These are phyloP conservation scores for Thelephora ganbajun DNA, from an alignment of 768 basidiomycete species.

Conservation along the genomic window DNA sequence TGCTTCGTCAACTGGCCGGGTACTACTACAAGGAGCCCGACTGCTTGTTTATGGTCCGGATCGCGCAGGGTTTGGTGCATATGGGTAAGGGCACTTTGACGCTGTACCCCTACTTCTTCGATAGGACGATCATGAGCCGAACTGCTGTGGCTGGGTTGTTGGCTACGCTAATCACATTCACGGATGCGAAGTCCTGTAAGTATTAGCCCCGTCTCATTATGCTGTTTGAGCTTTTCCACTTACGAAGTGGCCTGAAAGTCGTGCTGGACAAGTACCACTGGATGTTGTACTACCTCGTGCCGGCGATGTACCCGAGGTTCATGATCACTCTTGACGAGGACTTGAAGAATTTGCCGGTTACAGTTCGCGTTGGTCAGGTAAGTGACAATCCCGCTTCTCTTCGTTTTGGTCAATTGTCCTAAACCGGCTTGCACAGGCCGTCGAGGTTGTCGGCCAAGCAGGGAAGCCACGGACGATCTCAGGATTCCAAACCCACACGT, in stretches of 20 bases:
- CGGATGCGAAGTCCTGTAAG: constrained; percentile 87
- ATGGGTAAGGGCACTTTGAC: constrained; percentile 99
- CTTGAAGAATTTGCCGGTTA: constrained; percentile 73
- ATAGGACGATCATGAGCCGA: constrained; percentile 80
- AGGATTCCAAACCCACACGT: constrained; percentile 96
- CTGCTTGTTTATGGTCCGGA: constrained; percentile 89
- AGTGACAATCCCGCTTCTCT: constrained; percentile 10
- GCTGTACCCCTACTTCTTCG: constrained; percentile 92
- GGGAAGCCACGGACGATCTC: constrained; percentile 95
- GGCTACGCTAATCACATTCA: constrained; percentile 82
- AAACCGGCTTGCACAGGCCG: constrained; percentile 39
- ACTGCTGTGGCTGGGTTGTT: constrained; percentile 84
- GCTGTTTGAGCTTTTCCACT: not conserved
- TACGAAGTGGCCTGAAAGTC: constrained; percentile 31
- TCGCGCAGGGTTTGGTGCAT: constrained; percentile 94
- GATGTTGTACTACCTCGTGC: constrained; percentile 95
- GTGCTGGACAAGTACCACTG: constrained; percentile 93
- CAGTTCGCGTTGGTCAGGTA: constrained; percentile 89
- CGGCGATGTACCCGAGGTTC: constrained; percentile 98
- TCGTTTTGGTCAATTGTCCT: not conserved
- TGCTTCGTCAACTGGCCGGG: constrained; percentile 93
- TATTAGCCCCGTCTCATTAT: constrained; percentile 9
- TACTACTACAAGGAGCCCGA: constrained; percentile 98
- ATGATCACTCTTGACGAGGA: constrained; percentile 93
- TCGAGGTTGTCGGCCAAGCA: constrained; percentile 95